Base-by-base conservation (phyloP, 176 grass and related monocot genomes). In the Carex myosuroides region DNA sequence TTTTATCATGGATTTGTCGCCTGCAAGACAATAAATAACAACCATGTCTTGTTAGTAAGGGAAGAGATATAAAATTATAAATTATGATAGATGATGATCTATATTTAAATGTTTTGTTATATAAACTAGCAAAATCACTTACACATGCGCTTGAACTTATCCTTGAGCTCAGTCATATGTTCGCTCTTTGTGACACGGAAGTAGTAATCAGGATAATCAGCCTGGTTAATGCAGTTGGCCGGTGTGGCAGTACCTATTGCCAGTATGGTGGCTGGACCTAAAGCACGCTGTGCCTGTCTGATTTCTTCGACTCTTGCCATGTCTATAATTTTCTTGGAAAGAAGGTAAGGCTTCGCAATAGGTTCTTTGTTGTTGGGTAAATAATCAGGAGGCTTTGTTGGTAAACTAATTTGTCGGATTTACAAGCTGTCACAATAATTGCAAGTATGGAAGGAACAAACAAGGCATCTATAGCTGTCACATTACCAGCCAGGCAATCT, bases 131-230 rank as follows among this genome's bases (percentile, higher is more conserved):
- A 50, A 50, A 50, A 50, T 50, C 32, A 81, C 84, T 85, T 79
- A 85, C 84, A 85, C 37, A 85, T 85, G 65, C 54, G 65, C 84
- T 62, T 85, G 52, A 85, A 85, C 70, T 85, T 85, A 18, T 64
- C 66, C 69, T 85, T 85, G 29, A 85, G 71, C 2, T 65, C 70
- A 3, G 56, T 85, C 9, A 77, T 53, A 64, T 79, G 57, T 42
- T 79, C 57, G 42, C 56, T 85, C 5, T 85, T 85, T 9, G 70
- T 79, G 26, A 85, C 55, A n/a, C 54, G 56, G 39, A 85, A 85
- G 69, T 85, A 85, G 37, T 64, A 79, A 56, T 85, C 71, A 0
- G 70, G 56, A 33, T 62, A 85, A 52, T 62, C 56, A 64, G 35
- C 60, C 84, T 85, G 70, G 58, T 77, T 24, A 50, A 85, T 9